Conservation (phyloP, 2,329 filamentous ascomycete species). For the Pseudocercospora cruenta region DNA sequence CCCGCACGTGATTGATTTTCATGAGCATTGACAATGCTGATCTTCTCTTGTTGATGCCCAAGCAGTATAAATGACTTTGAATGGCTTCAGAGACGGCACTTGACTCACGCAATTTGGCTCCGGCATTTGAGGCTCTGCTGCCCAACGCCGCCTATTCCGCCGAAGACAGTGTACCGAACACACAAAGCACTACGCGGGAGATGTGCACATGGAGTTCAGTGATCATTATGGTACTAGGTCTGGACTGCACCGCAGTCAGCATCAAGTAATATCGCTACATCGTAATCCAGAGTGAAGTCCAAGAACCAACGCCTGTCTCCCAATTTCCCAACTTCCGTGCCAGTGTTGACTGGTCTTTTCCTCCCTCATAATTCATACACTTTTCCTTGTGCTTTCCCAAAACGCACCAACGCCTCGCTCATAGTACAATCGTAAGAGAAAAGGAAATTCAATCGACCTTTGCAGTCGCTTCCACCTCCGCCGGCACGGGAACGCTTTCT, state of each 20-base stretch:
- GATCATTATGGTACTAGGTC: background rate
- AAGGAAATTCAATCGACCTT: conserved; percentile 10
- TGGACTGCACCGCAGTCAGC: background rate
- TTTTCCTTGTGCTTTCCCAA: background rate
- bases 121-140: background rate
- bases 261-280: background rate
- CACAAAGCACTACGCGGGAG: background rate
- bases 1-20: background rate
- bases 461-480: conserved; percentile 4
- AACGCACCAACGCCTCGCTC: conserved; percentile 10
- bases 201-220: background rate
- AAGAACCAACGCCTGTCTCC: background rate
- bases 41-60: no score
- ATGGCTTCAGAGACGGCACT: background rate
- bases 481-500: conserved; percentile 8
- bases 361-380: conserved; percentile 4
- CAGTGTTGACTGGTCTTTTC: background rate
- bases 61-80: background rate
- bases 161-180: background rate
- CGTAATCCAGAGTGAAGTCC: background rate
- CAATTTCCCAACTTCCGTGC: background rate
- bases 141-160: background rate
- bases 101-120: background rate
- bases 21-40: background rate
- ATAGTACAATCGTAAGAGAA: background rate